phyloP scores from a whole-genome alignment of 805 yeast genomes.

The Diddensiella santjacobensis region DNA sequence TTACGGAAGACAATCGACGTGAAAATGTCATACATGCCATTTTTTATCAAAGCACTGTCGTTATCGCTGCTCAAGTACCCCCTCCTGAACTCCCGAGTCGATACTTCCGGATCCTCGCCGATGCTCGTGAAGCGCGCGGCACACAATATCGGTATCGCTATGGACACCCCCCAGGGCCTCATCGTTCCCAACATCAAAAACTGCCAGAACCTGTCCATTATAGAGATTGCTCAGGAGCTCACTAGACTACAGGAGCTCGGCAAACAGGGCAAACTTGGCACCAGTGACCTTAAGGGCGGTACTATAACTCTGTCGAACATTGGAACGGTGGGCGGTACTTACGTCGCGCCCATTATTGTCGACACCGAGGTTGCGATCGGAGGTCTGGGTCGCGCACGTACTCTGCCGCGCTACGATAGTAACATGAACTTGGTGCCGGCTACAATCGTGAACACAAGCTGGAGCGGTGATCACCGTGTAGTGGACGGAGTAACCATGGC shows the following conservation, averaged over 20 bases:
- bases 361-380: constrained; percentile 33
- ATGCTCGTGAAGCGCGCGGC: constrained; percentile 23
- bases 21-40: constrained; percentile 34
- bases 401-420: constrained; percentile 29
- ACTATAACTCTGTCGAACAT: constrained; percentile 35
- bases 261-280: constrained; percentile 25
- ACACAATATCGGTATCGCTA: constrained; percentile 35
- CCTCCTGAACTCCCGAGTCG: constrained; percentile 28
- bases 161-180: constrained; percentile 35
- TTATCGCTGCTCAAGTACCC: constrained; percentile 30
- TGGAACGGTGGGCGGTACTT: constrained; percentile 36
- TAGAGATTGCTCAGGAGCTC: constrained; percentile 31
- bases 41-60: constrained; percentile 35
- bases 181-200: constrained; percentile 34
- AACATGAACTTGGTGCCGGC: constrained; percentile 26
- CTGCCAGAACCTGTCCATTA: constrained; percentile 26
- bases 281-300: constrained; percentile 31
- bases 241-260: constrained; percentile 29
- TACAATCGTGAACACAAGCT: constrained; percentile 29
- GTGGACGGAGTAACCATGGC: constrained; percentile 37
- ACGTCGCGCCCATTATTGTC: constrained; percentile 34
- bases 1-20: constrained; percentile 20
- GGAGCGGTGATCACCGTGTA: constrained; percentile 36
- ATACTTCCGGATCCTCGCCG: constrained; percentile 22
- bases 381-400: constrained; percentile 30